Conservation (phyloP, 2,329 filamentous ascomycete species). For the Clarireedia paspali region DNA sequence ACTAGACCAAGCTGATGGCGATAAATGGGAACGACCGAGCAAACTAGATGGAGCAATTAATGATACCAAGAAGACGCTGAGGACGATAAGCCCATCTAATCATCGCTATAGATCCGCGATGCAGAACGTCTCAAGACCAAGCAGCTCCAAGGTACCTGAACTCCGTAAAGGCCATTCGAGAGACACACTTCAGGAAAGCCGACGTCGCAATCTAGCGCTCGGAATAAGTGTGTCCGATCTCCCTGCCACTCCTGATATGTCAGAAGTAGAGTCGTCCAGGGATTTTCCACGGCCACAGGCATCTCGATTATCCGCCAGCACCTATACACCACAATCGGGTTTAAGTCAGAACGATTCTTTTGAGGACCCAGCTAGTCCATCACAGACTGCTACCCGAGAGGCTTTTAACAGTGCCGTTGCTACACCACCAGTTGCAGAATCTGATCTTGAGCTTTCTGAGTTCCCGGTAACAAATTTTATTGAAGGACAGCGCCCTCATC, state of each 20-base stretch:
- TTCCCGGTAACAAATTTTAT: conserved; percentile 44
- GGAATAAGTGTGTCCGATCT: conserved; percentile 25
- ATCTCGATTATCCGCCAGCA: conserved; percentile 30
- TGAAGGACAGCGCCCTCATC: conserved; percentile 39
- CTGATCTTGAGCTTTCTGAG: conserved; percentile 55
- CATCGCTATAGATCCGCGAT: too few species aligned
- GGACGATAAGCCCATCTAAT: not conserved
- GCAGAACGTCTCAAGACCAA: not conserved
- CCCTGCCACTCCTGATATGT: conserved; percentile 51
- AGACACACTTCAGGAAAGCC: conserved; percentile 11
- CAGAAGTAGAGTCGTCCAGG: conserved; percentile 39
- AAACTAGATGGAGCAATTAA: not conserved
- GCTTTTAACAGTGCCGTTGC: conserved; percentile 55
- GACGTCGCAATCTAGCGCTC: conserved; percentile 16
- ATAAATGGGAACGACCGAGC: not conserved
- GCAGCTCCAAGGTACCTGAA: not conserved
- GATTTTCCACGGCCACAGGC: conserved; percentile 7
- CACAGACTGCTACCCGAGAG: conserved; percentile 34
- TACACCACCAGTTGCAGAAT: conserved; percentile 69
- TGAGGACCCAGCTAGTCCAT: conserved; percentile 18
- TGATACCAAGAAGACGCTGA: not conserved
- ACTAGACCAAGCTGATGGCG: not conserved
- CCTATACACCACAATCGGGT: conserved; percentile 39
- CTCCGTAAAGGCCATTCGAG: conserved; percentile 6
- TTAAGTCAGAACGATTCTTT: conserved; percentile 33